Evolutionary conservation across 1,139 yeast species (phyloP).

Genomic region (Wickerhamiella infanticola): DNA sequence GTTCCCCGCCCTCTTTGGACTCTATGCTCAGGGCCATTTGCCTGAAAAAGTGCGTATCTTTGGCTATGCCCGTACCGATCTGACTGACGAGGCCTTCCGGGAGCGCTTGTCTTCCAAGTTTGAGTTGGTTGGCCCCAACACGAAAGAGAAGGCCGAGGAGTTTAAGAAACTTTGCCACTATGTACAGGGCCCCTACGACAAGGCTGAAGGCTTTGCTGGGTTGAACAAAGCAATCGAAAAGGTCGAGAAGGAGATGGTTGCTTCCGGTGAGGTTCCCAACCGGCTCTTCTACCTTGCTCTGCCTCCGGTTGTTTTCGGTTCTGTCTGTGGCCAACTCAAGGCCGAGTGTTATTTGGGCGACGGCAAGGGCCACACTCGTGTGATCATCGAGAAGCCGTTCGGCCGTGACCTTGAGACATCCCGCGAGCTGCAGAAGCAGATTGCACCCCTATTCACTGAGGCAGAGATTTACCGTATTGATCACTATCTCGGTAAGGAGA

Average conservation of each 20-base stretch:
- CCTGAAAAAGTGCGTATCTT: conserved; percentile 57
- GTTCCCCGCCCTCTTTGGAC: conserved; percentile 30
- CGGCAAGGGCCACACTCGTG: conserved; percentile 51
- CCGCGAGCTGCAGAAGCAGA: conserved; percentile 54
- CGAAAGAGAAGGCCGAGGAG: conserved; percentile 35
- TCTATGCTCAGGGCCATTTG: conserved; percentile 62
- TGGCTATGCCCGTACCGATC: conserved; percentile 82
- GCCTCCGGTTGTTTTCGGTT: conserved; percentile 83
- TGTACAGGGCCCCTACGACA: conserved; percentile 65
- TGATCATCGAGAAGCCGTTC: conserved; percentile 93
- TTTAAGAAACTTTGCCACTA: conserved; percentile 55
- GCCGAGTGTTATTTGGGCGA: conserved; percentile 44
- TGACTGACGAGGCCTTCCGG: conserved; percentile 51
- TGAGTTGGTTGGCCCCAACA: conserved; percentile 37
- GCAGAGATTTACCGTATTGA: conserved; percentile 91
- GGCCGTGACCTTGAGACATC: conserved; percentile 81
- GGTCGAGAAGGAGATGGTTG: conserved; percentile 34
- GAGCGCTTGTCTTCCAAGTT: conserved; percentile 50
- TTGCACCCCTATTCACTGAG: conserved; percentile 79
- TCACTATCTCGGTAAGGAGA: conserved; percentile 93
- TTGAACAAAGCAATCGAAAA: conserved; percentile 41
- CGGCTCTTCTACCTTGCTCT: conserved; percentile 83
- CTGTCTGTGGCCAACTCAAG: conserved; percentile 63
- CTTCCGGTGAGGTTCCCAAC: conserved; percentile 22
- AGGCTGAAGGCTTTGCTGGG: conserved; percentile 50